Percentiles rank a stretch among this genome's conserved stretches.
These are phyloP conservation scores for Chytriomyces confervae DNA, from an alignment of 192 early-diverging fungal genomes.

Conservation along the genomic window DNA sequence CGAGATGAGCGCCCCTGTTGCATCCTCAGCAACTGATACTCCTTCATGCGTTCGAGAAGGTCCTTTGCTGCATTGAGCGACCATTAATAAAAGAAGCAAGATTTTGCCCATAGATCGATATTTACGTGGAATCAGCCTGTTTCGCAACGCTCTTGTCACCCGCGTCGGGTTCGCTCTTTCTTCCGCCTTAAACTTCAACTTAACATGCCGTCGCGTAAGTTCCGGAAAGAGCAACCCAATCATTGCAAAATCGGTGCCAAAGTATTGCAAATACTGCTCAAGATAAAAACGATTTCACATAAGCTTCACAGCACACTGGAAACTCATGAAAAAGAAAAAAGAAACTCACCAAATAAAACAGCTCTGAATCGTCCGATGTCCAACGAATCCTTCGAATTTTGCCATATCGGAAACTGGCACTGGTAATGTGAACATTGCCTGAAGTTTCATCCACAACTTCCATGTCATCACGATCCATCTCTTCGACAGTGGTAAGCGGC, in stretches of 20 bases:
- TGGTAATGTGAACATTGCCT: slow-evolving; percentile 2
- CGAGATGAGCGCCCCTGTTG: not conserved
- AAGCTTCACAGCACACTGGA: too few species aligned
- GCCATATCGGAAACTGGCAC: not conserved
- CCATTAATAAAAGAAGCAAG: not conserved
- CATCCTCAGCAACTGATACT: not conserved
- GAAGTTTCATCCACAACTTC: slow-evolving; percentile 28
- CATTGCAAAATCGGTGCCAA: slow-evolving; percentile 30
- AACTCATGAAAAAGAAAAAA: too few species aligned
- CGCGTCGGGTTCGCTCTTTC: not conserved
- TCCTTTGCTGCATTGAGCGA: not conserved
- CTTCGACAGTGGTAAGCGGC: not conserved
- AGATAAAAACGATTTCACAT: too few species aligned
- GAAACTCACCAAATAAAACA: slow-evolving; percentile 17
- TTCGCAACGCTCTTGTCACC: slow-evolving; percentile 7
- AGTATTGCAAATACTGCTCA: slow-evolving; percentile 9
- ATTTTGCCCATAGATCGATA: not conserved
- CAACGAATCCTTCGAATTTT: slow-evolving; percentile 5
- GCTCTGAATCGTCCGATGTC: slow-evolving; percentile 10
- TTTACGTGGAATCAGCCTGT: slow-evolving; percentile 9
- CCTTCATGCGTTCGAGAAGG: slow-evolving; percentile 15
- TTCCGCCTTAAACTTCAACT: slow-evolving; percentile 25
- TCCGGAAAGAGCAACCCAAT: slow-evolving; percentile 13
- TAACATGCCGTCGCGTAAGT: slow-evolving; percentile 22
- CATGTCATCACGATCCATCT: slow-evolving; percentile 8